Percentiles rank a stretch among this genome's conserved stretches.
These are phyloP conservation scores for Arthrinium phaeospermum DNA, from an alignment of 2,329 filamentous ascomycete genomes.

Conservation along the genomic window DNA sequence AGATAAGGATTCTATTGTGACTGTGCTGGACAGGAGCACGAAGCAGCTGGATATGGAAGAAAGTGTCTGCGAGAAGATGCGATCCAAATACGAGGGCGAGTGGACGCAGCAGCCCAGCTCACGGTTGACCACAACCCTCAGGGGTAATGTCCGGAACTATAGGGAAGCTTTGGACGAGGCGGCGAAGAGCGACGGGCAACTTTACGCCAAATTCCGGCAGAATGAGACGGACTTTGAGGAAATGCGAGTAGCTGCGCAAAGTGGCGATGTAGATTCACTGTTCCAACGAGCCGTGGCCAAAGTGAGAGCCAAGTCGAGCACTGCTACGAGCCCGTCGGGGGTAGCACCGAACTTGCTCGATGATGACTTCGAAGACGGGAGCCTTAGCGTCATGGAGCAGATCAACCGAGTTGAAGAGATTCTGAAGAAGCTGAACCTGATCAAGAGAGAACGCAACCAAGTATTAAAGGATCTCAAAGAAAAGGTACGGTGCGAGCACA, in stretches of 20 bases:
- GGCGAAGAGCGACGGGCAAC: slow-evolving; percentile 80
- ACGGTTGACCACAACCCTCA: slow-evolving; percentile 83
- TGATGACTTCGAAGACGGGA: slow-evolving; percentile 84
- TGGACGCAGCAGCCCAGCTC: slow-evolving; percentile 98
- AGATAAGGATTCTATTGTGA: slow-evolving; percentile 77
- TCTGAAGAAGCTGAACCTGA: slow-evolving; percentile 85
- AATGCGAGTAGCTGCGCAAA: slow-evolving; percentile 88
- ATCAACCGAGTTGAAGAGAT: slow-evolving; percentile 88
- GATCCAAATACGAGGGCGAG: slow-evolving; percentile 92
- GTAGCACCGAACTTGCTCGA: slow-evolving; percentile 84
- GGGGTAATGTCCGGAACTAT: slow-evolving; percentile 87
- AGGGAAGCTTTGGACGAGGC: slow-evolving; percentile 90
- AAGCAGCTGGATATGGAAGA: slow-evolving; percentile 97
- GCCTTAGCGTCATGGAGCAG: slow-evolving; percentile 84
- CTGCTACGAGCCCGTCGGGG: slow-evolving; percentile 63
- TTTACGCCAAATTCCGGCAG: slow-evolving; percentile 83
- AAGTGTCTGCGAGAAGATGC: slow-evolving; percentile 98
- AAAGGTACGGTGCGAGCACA: slow-evolving; percentile 67
- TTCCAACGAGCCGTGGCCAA: slow-evolving; percentile 89
- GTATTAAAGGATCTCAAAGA: slow-evolving; percentile 97
- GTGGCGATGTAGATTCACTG: slow-evolving; percentile 83
- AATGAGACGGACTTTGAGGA: slow-evolving; percentile 91
- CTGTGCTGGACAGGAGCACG: slow-evolving; percentile 76
- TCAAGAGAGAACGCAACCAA: slow-evolving; percentile 90
- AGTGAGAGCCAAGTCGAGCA: slow-evolving; percentile 69